Evolutionary conservation across 2,329 filamentous ascomycete genomes (phyloP).

Genomic region (Cordyceps pruinosa): DNA sequence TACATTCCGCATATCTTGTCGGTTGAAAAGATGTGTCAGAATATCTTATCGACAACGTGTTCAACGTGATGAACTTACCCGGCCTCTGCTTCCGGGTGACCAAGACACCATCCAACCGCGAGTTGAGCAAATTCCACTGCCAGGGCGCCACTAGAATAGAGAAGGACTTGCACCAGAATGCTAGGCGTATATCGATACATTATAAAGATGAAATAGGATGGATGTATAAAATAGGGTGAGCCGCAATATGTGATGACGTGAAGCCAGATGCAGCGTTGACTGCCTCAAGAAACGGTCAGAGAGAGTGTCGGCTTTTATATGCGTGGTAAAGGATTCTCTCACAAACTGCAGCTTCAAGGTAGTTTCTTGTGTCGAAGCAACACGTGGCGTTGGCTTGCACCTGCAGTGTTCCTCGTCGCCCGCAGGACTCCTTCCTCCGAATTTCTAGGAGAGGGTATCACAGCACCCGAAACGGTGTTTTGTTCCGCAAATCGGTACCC

Average conservation of each 20-base stretch:
- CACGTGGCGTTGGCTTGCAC: background rate
- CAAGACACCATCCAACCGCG: slow-evolving; percentile 7
- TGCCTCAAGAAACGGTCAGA: background rate
- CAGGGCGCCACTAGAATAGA: background rate
- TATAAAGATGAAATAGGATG: background rate
- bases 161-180: background rate
- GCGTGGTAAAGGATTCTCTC: background rate
- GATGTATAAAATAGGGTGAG: background rate
- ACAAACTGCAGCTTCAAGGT: background rate
- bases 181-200: background rate
- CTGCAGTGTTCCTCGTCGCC: background rate
- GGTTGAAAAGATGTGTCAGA: background rate
- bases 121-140: background rate
- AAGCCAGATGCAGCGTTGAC: background rate
- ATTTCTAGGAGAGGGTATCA: background rate
- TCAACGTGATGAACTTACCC: background rate
- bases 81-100: background rate
- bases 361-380: background rate
- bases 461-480: background rate
- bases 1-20: slow-evolving; percentile 1
- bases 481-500: background rate
- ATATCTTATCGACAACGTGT: background rate
- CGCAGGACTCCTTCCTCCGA: background rate
- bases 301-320: background rate
- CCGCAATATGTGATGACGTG: background rate